Base-by-base conservation (phyloP, 345 rosid species). In the Dipteronia dyeriana region DNA sequence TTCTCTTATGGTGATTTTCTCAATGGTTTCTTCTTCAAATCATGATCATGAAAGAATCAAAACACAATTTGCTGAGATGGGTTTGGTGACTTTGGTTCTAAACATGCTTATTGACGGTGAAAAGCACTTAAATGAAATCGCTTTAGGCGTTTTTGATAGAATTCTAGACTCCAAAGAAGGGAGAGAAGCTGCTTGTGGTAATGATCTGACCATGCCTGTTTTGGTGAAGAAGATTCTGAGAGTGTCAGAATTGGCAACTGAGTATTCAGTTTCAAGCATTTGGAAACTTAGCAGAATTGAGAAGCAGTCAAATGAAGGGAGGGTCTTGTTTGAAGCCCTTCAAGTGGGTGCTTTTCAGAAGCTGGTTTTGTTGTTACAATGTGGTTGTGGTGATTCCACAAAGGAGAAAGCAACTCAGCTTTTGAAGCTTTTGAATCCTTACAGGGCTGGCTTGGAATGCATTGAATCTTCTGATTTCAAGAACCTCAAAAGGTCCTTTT, bases 311-410 rank as follows among this genome's bases (percentile, higher is more conserved):
- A 20, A 84, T 25, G 80, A 79, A 51, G 86, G 70, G 71, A 62
- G 38, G 19, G 67, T 81, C 3, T 0, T 85, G 54, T 71, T 79
- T 2, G 90, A 90, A 45, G 84, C 85, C 6, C 88, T 88, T 59
- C 88, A 90, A 66, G 84, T 88, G 6, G 91, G 94, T 10, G 84
- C 81, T 2, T 90, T 90, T 72, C 91, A 90, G 77, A 90, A 90
- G 83, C 84, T 90, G 19, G 77, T 90, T 64, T 34, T 90, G 80
- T 65, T 90, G 16, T 62, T 90, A n/a, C 91, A 88, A 71, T 67
- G 86, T 22, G 94, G 91, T 0, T 90, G 89, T 22, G 80, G 77
- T 2, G 75, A 71, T 6, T 80, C 80, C 20, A 88, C 92, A 0
- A 90, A 88, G 75, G 90, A 88, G 86, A 90, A 87, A 79, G 87